Evolutionary conservation across 345 rosid species (phyloP).

Genomic region (Tarenaya hassleriana): DNA sequence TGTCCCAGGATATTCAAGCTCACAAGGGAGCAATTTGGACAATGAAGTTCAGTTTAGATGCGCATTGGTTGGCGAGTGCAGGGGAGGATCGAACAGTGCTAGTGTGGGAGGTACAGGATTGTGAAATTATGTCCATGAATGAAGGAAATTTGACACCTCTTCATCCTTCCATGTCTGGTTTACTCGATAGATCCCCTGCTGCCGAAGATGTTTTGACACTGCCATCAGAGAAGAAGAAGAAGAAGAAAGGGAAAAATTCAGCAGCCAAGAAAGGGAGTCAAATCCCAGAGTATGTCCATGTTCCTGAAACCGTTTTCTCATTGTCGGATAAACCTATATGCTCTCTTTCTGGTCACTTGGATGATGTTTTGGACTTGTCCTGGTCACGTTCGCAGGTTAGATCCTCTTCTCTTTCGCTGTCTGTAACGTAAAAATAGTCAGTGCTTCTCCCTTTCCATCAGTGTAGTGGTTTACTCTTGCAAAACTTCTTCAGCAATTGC

Average conservation of each 20-base stretch:
- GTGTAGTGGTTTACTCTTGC: not conserved
- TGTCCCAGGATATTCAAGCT: slow-evolving; percentile 90
- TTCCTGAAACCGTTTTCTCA: slow-evolving; percentile 72
- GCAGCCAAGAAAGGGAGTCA: slow-evolving; percentile 33
- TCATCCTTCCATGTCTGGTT: slow-evolving; percentile 42
- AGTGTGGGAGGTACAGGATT: slow-evolving; percentile 95
- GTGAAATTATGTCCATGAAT: slow-evolving; percentile 52
- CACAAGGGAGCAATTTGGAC: slow-evolving; percentile 96
- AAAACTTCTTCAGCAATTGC: slow-evolving; percentile 48
- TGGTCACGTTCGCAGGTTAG: slow-evolving; percentile 91
- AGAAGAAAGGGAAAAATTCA: slow-evolving; percentile 61
- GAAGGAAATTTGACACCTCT: slow-evolving; percentile 64
- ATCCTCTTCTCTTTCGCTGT: slow-evolving; percentile 13
- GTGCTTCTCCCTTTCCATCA: too few relatives aligned
- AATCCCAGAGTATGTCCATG: slow-evolving; percentile 79
- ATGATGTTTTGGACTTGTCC: slow-evolving; percentile 83
- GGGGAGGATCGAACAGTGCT: slow-evolving; percentile 74
- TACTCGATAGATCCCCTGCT: slow-evolving; percentile 27
- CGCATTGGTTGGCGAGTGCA: slow-evolving; percentile 64
- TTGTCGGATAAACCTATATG: slow-evolving; percentile 79
- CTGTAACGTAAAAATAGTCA: not conserved
- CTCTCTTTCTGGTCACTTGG: slow-evolving; percentile 78
- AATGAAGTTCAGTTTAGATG: slow-evolving; percentile 58
- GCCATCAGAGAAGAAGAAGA: slow-evolving; percentile 44
- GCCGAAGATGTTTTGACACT: slow-evolving; percentile 27